Base-by-base conservation (phyloP, 306 rosid species). In the Morella rubra region DNA sequence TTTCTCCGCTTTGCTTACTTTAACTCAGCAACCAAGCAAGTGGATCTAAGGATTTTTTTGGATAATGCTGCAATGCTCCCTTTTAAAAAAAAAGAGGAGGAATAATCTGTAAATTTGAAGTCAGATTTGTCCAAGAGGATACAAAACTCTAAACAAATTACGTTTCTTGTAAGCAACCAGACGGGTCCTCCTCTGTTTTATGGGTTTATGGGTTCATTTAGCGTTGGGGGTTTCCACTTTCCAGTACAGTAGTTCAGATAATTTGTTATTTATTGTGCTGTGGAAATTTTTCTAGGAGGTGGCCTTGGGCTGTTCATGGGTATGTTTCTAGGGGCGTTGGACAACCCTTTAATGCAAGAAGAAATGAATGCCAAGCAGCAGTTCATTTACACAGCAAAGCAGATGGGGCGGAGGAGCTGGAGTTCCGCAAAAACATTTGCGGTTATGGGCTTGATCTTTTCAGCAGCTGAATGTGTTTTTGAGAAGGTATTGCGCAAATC, bases 261-360 rank as follows among this genome's bases (percentile, higher is more conserved):
- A 10, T 44, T 69, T 50, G 56, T 54, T 75, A 58, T 10, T 44
- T 81, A 53, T 83, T 76, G 59, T 78, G 24, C 69, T 80, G 71
- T 86, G 71, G 79, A 76, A 80, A 76, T 61, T 51, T 46, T 55
- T 84, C 55, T 75, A 92, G 97, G 99, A 22, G 99, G 99, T 53
- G 99, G 96, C 20, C 93, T 95, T 85, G 97, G 99, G 58, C 66
- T 95, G 55, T 76, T 78, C 85, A 86, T 95, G 97, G 99, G 99
- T 76, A 76, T 95, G 83, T 90, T 95, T 90, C 82, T 95, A 14
- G 99, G 92, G 46, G 84, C 97, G 5, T 62, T 91, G 71, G 99
- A 95, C 81, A 95, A 78, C 73, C 96, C 97, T 66, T 1, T 92
- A 50, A 79, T 84, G 90, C 92, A 89, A 72, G 91, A 89, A 1